Base-by-base conservation (phyloP, 1,139 yeast species). In the Geotrichum cucujoidarum region DNA sequence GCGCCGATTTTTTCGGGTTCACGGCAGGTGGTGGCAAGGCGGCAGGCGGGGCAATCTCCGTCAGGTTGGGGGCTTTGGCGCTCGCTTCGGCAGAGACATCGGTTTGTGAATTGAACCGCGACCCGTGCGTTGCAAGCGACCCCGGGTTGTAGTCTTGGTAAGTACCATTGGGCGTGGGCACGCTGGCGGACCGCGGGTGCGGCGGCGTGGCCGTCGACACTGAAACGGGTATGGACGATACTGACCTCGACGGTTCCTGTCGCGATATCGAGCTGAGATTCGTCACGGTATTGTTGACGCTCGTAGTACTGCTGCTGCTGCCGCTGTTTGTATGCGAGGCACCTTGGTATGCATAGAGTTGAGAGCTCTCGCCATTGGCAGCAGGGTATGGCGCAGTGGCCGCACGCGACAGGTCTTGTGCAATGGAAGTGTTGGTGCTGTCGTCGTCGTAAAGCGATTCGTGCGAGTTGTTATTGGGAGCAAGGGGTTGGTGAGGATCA, bases 111-210 rank as follows among this genome's bases (percentile, higher is more conserved):
- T 21, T 40, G 13, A 17, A 14, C n/a, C 33, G 25, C 17, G 4
- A 13, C 5, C 16, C 24, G 22, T 17, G 10, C 4, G 27, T 14
- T 1, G 38, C 36, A 38, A 47, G 4, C 8, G 50, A 46, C 11
- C 37, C 31, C 4, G 50, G 46, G 4, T 43, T 43, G 1, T 35
- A 29, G 11, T 16, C 16, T 2, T 11, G 11, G 11, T 39, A 25
- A 7, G 35, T n/a, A 18, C 14, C 14, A 18, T 22, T 10, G 11
- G 35, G 25, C 14, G 22, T 30, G 14, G 49, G 49, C 25, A 46
- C 49, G 32, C 50, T 47, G 17, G 46, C 50, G 6, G 50, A 47
- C 11, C 50, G 40, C 3, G 43, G 27, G 11, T 45, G 43, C 27
- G 37, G 31, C 21, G 32, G 20, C 13, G 22, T 20, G 13, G 46